Evolutionary conservation across 2,329 filamentous ascomycete genomes (phyloP), one percentile per base, ranked within the genome.

Genomic region (Neonectria hederae): DNA sequence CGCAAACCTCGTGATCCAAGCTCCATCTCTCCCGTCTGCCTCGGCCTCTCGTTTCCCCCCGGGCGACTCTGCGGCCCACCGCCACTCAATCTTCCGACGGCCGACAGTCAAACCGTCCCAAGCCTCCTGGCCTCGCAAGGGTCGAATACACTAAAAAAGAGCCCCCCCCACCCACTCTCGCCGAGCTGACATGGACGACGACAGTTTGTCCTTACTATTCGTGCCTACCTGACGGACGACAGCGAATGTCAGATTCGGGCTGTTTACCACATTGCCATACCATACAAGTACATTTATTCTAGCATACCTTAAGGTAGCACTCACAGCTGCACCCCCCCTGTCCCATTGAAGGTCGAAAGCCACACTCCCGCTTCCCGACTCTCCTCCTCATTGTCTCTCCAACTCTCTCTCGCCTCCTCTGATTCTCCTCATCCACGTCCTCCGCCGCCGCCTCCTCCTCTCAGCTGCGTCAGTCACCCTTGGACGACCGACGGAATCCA

Each of bases 51-150:
- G 38, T 17, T 11, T 10, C n/a, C 11, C 13, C 43, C 35, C 43
- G 11, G 43, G 24, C 43, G 43, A 26, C 43, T 48, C 11, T 22
- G 43, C 43, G 43, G 55, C 55, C 55, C 55, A 58, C 55, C 45
- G 55, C 55, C 55, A 58, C 55, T 58, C 55, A 58, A 40, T 46
- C 46, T 58, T 40, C 32, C 32, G 43, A 49, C 21, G 28, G 19
- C 30, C 54, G 32, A 40, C 35, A 5, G 5, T 14, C 17, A 40
- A 40, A 40, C 35, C 35, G 35, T 8, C 35, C 35, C 35, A 40
- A 40, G 38, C n/a, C 38, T 42, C n/a, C 38, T 40, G 17, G 5
- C 35, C 38, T 42, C n/a, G 38, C 38, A 42, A 42, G 38, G 38
- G 38, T 42, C 38, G 7, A 45, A 7, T 17, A 38, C 35, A 38